phyloP scores from a whole-genome alignment of 2,329 filamentous ascomycete species.

The Knoxdaviesia capensis region DNA sequence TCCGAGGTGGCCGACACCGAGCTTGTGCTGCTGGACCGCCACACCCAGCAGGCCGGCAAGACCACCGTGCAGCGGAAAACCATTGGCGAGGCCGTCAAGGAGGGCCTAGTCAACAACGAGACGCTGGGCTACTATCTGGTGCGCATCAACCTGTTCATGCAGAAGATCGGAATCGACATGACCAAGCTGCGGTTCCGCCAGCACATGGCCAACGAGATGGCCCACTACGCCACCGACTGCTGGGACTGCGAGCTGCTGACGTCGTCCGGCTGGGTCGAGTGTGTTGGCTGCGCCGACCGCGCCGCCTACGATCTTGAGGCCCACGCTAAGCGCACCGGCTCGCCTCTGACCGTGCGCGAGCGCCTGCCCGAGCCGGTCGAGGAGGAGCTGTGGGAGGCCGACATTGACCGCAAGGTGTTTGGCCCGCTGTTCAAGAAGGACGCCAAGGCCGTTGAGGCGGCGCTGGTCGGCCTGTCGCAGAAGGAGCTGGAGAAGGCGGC shows the following conservation, averaged over 20 bases:
- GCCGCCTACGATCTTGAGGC: conserved; percentile 88
- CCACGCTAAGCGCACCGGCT: conserved; percentile 81
- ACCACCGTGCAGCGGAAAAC: conserved; percentile 53
- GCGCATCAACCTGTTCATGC: conserved; percentile 76
- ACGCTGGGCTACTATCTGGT: conserved; percentile 95
- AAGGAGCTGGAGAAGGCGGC: conserved; percentile 64
- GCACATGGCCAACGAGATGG: conserved; percentile 64
- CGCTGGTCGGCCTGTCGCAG: conserved; percentile 56
- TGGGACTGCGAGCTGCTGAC: conserved; percentile 93
- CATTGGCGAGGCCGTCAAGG: conserved; percentile 71
- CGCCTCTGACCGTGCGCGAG: conserved; percentile 69
- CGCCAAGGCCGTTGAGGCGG: conserved; percentile 64
- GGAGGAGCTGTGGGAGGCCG: conserved; percentile 73
- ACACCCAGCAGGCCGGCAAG: conserved; percentile 73
- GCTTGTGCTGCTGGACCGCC: conserved; percentile 64
- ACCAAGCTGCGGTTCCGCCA: conserved; percentile 88
- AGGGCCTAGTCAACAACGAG: conserved; percentile 81
- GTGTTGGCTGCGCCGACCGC: conserved; percentile 88
- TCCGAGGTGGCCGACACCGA: conserved; percentile 66
- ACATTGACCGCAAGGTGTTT: conserved; percentile 88
- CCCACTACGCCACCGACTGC: conserved; percentile 91
- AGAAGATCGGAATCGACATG: conserved; percentile 71
- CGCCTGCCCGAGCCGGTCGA: conserved; percentile 56
- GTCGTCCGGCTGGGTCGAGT: conserved; percentile 94
- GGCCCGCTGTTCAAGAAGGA: conserved; percentile 93